These are phyloP conservation scores for Flueggea neowawraea DNA, from an alignment of 441 rosid genomes.

Conservation along the genomic window DNA sequence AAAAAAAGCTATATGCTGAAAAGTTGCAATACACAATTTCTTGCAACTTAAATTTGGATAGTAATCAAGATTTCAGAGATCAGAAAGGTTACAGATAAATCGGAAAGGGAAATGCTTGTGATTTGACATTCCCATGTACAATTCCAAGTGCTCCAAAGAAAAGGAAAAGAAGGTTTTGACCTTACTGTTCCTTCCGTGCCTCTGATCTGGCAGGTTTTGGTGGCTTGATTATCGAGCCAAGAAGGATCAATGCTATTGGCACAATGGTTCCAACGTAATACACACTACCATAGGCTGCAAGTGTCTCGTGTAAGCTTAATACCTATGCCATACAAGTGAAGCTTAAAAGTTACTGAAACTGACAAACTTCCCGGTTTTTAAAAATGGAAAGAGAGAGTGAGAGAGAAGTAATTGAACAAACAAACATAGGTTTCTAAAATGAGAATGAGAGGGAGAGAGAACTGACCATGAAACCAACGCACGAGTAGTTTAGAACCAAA, in stretches of 20 bases:
- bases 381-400: too few relatives aligned
- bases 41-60: too few relatives aligned
- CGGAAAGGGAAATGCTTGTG: background rate
- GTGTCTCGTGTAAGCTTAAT: conserved; percentile 69
- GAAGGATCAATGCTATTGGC: conserved; percentile 57
- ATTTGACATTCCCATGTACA: conserved; percentile 1
- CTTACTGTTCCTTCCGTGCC: conserved; percentile 52
- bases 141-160: too few relatives aligned
- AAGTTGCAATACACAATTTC: too few relatives aligned
- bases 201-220: conserved; percentile 60
- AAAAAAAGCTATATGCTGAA: too few relatives aligned
- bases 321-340: conserved; percentile 43
- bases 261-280: conserved; percentile 74
- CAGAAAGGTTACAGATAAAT: too few relatives aligned
- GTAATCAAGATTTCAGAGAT: too few relatives aligned
- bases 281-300: conserved; percentile 70
- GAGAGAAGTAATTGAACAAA: too few relatives aligned
- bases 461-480: conserved; percentile 88
- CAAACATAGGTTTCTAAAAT: background rate
- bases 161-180: conserved; percentile 8
- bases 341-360: background rate
- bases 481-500: conserved; percentile 76
- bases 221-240: conserved; percentile 59
- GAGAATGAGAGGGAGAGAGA: conserved; percentile 14
- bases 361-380: background rate